These are phyloP conservation scores for Xylaria sp. DNA, from an alignment of 495 filamentous ascomycete genomes.

Conservation along the genomic window DNA sequence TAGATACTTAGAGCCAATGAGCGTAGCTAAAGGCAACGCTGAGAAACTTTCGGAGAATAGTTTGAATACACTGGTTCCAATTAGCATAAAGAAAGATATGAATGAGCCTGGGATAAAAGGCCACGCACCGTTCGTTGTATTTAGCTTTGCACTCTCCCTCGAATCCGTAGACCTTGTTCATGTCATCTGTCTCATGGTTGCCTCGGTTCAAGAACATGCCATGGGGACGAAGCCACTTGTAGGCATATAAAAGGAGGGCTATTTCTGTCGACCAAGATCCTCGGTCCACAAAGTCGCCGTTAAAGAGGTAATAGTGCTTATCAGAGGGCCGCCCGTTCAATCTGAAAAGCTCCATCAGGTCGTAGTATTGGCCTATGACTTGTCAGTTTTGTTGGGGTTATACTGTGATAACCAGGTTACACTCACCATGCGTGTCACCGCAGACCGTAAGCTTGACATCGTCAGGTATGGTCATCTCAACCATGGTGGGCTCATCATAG, in stretches of 20 bases:
- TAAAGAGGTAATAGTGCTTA: constrained; percentile 94
- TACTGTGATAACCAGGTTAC: constrained; percentile 9
- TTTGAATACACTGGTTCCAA: constrained; percentile 72
- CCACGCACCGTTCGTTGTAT: constrained; percentile 79
- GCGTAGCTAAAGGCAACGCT: constrained; percentile 87
- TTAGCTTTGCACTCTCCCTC: constrained; percentile 98
- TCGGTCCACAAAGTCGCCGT: constrained; percentile 98
- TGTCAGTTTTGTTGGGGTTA: constrained; percentile 30
- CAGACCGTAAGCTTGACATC: constrained; percentile 89
- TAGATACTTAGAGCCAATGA: constrained; percentile 91
- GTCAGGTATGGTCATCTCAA: constrained; percentile 82
- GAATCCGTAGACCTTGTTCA: constrained; percentile 99
- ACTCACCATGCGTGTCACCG: constrained; percentile 92
- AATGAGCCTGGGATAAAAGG: background rate
- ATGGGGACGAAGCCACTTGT: constrained; percentile 92
- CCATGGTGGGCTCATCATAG: constrained; percentile 94
- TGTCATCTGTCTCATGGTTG: constrained; percentile 99
- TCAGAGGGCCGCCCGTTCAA: constrained; percentile 85
- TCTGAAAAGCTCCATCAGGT: constrained; percentile 94
- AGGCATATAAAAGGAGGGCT: constrained; percentile 89
- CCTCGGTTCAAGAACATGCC: constrained; percentile 96
- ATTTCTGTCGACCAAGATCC: constrained; percentile 98
- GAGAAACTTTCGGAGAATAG: constrained; percentile 99
- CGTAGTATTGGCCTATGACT: constrained; percentile 90
- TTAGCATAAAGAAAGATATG: constrained; percentile 31